A percentile compares a stretch with the other conserved stretches of the same genome.
These are phyloP conservation scores for Fusarium austroafricanum DNA, from an alignment of 2,329 filamentous ascomycete species.

Conservation along the genomic window DNA sequence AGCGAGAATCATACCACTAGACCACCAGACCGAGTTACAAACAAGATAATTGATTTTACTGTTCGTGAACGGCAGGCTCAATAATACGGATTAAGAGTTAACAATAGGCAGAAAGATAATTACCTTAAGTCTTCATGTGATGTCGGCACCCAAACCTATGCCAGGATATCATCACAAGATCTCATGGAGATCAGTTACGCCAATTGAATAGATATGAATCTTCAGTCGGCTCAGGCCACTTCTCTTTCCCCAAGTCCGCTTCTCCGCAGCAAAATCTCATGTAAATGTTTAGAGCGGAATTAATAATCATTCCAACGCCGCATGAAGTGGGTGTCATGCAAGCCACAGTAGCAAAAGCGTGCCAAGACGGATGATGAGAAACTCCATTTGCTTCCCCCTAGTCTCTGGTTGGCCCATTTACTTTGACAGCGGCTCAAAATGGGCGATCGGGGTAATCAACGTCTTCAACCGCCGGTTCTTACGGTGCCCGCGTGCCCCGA, in stretches of 20 bases:
- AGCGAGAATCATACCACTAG: conserved; percentile 79
- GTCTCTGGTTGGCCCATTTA: conserved; percentile 14
- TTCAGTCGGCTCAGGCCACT: not conserved
- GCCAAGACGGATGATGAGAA: conserved; percentile 32
- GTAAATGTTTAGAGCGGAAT: conserved; percentile 26
- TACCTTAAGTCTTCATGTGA: too few relatives aligned
- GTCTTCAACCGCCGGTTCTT: conserved; percentile 19
- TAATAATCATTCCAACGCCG: conserved; percentile 37
- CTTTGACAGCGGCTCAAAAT: not conserved
- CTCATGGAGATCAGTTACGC: too few relatives aligned
- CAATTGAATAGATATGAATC: not conserved
- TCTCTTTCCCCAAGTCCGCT: conserved; percentile 38
- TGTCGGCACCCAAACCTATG: not conserved
- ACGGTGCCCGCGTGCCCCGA: conserved; percentile 8
- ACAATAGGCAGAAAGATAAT: accelerated
- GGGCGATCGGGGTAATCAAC: conserved; percentile 31
- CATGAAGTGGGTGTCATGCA: conserved; percentile 16
- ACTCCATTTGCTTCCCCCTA: conserved; percentile 11
- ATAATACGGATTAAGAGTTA: not conserved
- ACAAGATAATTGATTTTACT: not conserved
- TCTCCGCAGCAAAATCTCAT: conserved; percentile 25
- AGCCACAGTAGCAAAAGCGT: conserved; percentile 31
- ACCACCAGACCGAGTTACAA: conserved; percentile 60
- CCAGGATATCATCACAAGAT: not conserved
- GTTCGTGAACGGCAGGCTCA: not conserved